Percentiles rank a stretch among this genome's conserved stretches.
phyloP scores from a whole-genome alignment of 768 basidiomycete genomes.

The Suillus fuscotomentosus region DNA sequence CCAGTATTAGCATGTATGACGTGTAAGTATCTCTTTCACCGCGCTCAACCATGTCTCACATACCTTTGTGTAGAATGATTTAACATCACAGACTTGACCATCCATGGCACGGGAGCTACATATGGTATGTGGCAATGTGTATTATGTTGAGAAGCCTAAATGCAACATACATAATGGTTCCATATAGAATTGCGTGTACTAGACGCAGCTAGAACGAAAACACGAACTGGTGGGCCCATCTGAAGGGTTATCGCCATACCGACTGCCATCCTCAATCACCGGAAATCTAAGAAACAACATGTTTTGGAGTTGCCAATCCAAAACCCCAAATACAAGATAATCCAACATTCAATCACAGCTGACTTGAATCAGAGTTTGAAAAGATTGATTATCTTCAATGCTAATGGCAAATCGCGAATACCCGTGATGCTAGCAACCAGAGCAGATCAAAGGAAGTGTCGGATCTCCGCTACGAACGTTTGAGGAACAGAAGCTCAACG shows the following conservation, averaged over 20 bases:
- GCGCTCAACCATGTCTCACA: not conserved
- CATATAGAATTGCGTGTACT: no score
- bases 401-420: not conserved
- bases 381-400: not conserved
- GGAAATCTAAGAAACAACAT: not conserved
- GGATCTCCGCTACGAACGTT: not conserved
- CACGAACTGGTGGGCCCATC: not conserved
- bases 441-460: not conserved
- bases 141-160: no score
- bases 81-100: no score
- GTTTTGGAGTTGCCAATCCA: not conserved
- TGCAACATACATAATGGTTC: no score
- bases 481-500: not conserved
- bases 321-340: no score
- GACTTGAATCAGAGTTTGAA: not conserved
- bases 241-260: not conserved
- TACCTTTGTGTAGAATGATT: no score
- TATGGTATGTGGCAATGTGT: no score
- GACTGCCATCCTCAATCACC: not conserved
- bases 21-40: not conserved
- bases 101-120: no score
- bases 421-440: not conserved
- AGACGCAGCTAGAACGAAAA: no score
- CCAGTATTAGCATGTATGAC: not conserved
- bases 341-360: not conserved